These are phyloP conservation scores for Saccharomyces pastorianus DNA, from an alignment of 1,139 yeast genomes.

Conservation along the genomic window DNA sequence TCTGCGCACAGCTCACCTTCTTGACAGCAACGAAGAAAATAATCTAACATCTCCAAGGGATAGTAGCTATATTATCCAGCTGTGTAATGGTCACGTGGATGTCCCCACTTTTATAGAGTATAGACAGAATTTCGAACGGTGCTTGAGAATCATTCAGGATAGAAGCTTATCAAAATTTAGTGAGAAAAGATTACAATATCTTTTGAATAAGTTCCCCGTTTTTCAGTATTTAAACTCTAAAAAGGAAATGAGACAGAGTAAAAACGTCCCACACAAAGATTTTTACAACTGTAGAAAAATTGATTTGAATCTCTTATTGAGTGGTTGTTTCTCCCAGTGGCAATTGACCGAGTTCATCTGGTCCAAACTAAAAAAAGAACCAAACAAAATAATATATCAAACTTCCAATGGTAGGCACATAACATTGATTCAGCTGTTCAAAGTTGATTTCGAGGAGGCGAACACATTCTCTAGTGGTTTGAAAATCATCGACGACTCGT, in stretches of 20 bases:
- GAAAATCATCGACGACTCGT: slow-evolving; percentile 10
- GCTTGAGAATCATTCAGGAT: background rate
- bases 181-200: slow-evolving; percentile 4
- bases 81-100: background rate
- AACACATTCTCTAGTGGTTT: background rate
- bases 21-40: too few relatives aligned
- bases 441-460: background rate
- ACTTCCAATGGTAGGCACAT: background rate
- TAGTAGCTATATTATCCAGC: too few relatives aligned
- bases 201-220: slow-evolving; percentile 2
- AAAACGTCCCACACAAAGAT: slow-evolving; percentile 7
- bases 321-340: slow-evolving; percentile 6
- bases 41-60: too few relatives aligned
- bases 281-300: slow-evolving; percentile 6
- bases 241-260: slow-evolving; percentile 2
- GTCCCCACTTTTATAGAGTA: slow-evolving; percentile 2
- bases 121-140: slow-evolving; percentile 1
- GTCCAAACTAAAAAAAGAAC: slow-evolving; percentile 1
- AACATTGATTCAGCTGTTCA: slow-evolving; percentile 2
- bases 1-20: background rate
- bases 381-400: slow-evolving; percentile 2
- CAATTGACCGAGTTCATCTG: slow-evolving; percentile 4
- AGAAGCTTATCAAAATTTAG: background rate
- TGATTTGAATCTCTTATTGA: slow-evolving; percentile 4
- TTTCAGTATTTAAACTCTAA: slow-evolving; percentile 3